Evolutionary conservation across 345 rosid species (phyloP).

Genomic region (Raphanus sativus): DNA sequence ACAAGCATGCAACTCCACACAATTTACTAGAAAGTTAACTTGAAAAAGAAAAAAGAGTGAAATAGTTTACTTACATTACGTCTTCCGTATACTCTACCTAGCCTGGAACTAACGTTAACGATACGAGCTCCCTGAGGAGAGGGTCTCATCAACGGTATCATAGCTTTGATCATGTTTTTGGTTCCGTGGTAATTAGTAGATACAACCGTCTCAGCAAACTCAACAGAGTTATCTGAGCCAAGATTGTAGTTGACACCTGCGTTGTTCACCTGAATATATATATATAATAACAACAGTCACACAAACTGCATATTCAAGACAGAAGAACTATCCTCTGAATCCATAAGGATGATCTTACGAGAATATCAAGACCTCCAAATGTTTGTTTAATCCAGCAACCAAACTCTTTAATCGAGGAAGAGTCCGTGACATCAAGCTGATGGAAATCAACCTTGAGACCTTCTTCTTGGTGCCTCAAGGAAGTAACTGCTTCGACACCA

Average conservation of each 20-base stretch:
- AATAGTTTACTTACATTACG: slow-evolving; percentile 64
- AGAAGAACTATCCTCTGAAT: not conserved
- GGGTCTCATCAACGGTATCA: slow-evolving; percentile 82
- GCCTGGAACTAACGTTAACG: slow-evolving; percentile 76
- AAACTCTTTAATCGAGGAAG: slow-evolving; percentile 17
- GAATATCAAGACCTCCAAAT: slow-evolving; percentile 38
- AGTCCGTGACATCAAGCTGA: slow-evolving; percentile 36
- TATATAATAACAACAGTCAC: not conserved
- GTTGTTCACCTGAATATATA: slow-evolving; percentile 60
- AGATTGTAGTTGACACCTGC: slow-evolving; percentile 87
- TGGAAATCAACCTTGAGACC: slow-evolving; percentile 32
- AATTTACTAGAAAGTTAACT: not conserved
- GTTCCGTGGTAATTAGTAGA: slow-evolving; percentile 78
- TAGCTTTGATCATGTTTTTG: slow-evolving; percentile 64
- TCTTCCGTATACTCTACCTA: slow-evolving; percentile 72
- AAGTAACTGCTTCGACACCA: slow-evolving; percentile 67
- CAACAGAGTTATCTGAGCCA: slow-evolving; percentile 74
- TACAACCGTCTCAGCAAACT: slow-evolving; percentile 55
- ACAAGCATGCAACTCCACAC: not conserved
- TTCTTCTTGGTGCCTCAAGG: slow-evolving; percentile 49
- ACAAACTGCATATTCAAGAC: not conserved
- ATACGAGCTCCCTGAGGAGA: slow-evolving; percentile 77
- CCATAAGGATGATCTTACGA: slow-evolving; percentile 25
- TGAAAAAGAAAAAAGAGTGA: not conserved
- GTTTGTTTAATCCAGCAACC: slow-evolving; percentile 37